Base-by-base conservation (phyloP, 2,329 filamentous ascomycete species). In the Fragosphaeria purpurea region DNA sequence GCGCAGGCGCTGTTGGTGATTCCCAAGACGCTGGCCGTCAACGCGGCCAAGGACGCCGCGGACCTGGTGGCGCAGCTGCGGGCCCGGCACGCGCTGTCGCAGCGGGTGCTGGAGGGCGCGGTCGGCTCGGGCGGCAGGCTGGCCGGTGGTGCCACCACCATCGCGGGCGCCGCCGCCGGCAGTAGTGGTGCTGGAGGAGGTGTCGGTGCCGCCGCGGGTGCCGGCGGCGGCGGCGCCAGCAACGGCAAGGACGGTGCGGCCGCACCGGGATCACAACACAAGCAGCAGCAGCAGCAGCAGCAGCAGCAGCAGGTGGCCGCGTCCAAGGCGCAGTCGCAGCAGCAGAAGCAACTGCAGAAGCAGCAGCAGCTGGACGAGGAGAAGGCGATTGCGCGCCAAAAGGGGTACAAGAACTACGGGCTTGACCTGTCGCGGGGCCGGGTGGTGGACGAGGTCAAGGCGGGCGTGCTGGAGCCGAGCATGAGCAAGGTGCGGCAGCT, bases 391-490 rank as follows among this genome's bases (percentile, higher is more conserved):
- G 88, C 89, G 46, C 88, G 88, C 69, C 93, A 91, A 73, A 96
- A 95, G 82, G 87, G 86, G 61, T 98, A 97, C 77, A 93, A 91
- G 74, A 98, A 98, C 77, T 98, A 98, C 68, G 93, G 93, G 47
- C 75, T 98, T 52, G 94, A 98, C 68, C 74, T 98, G 61, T 76
- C 76, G 51, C 89, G 86, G 67, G 93, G 93, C 59, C 91, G 88
- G 67, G 88, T 97, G 52, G 84, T 90, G 50, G 93, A 98, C 68
- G 83, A 88, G 72, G 75, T 98, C 62, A 97, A 97, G 79, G 83
- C 88, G 10, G 93, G 93, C 64, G 90, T 98, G 55, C 70, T 98
- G 63, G 93, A 98, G 75, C 93, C 93, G 35, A 95, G 86, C 70
- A 89, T 98, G 75, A 96, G 91, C 79, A 98, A 98, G 78, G 80